phyloP scores from a whole-genome alignment of 192 early-diverging fungal genomes.

The Haplosporangium gracile region DNA sequence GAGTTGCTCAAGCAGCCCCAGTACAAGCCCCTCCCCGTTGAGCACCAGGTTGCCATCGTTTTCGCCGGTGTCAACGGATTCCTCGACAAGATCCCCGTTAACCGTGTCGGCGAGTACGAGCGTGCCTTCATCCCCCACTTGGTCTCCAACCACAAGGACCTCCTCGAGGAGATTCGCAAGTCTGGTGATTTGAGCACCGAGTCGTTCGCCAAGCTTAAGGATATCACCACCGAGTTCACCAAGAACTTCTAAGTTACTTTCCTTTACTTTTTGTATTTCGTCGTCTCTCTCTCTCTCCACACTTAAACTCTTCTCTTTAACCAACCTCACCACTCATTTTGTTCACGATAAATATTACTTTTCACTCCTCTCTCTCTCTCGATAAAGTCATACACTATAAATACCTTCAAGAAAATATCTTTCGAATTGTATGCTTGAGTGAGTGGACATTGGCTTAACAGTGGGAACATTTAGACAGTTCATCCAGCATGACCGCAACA shows the following conservation, averaged over 20 bases:
- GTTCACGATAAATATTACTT: conserved; percentile 18
- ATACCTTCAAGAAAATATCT: not conserved
- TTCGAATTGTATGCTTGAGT: not conserved
- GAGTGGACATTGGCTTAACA: not conserved
- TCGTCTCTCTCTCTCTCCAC: not conserved
- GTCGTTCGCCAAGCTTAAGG: conserved; percentile 92
- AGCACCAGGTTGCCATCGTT: conserved; percentile 98
- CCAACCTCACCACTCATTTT: conserved; percentile 2
- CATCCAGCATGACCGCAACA: no score
- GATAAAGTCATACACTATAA: conserved; percentile 8
- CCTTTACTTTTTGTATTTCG: not conserved
- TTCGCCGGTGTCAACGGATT: conserved; percentile 99
- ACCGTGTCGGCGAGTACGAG: conserved; percentile 96
- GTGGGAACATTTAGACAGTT: no score
- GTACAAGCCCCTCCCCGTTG: conserved; percentile 95
- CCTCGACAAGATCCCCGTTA: conserved; percentile 98
- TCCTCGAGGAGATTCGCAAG: conserved; percentile 92
- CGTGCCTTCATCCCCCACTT: conserved; percentile 90
- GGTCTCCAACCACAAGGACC: conserved; percentile 88
- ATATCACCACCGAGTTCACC: conserved; percentile 80
- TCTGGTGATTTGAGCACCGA: conserved; percentile 90
- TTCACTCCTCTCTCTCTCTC: conserved; percentile 2
- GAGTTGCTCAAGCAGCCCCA: conserved; percentile 99
- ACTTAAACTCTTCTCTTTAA: not conserved
- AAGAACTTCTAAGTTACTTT: conserved; percentile 72